Base-by-base conservation (phyloP, 2,329 filamentous ascomycete genomes). In the Mycosphaerella sp. region DNA sequence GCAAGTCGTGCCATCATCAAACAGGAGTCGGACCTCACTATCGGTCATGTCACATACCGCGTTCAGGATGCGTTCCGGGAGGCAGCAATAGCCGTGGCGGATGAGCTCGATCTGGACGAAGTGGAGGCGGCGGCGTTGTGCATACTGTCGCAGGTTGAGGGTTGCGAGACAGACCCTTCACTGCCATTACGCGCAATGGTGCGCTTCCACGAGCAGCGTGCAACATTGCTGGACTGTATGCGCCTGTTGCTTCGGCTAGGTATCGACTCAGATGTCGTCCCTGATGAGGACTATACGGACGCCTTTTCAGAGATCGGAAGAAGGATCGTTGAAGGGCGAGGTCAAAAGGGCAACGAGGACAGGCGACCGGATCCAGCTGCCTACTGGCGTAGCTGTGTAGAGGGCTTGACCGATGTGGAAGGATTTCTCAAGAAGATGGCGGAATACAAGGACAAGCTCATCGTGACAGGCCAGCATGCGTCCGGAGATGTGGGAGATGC, bases 41-140 rank as follows among this genome's bases (percentile, higher is more conserved):
- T 95, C 52, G 79, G 80, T 60, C 85, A 83, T 56, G 78, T 81
- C 30, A 81, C 90, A 63, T 97, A 89, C 69, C 74, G 78, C 17
- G 75, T 41, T 5, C 44, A 30, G 10, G 37, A 37, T 17, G 37
- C 44, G n/a, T 46, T 46, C 30, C 32, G 25, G 35, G 44, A 46
- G 12, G 30, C 44, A n/a, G 35, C 35, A 17, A 21, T 6, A 18
- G 32, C 88, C 62, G 76, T 98, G 34, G 87, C 91, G 49, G 90
- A 97, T 68, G 87, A 89, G 60, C 76, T 96, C 55, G 84, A 95
- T 63, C 76, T 98, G 46, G 90, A 98, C 70, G 94, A 98, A 70
- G 68, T 95, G 51, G 81, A 93, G 62, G 86, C 91, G 14, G 87
- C 89, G 8, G 78, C 79, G 59, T 79, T 93, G 44, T 68, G 66